Conservation (phyloP, 371 early-diverging fungal genomes). For the Massospora cicadina region DNA sequence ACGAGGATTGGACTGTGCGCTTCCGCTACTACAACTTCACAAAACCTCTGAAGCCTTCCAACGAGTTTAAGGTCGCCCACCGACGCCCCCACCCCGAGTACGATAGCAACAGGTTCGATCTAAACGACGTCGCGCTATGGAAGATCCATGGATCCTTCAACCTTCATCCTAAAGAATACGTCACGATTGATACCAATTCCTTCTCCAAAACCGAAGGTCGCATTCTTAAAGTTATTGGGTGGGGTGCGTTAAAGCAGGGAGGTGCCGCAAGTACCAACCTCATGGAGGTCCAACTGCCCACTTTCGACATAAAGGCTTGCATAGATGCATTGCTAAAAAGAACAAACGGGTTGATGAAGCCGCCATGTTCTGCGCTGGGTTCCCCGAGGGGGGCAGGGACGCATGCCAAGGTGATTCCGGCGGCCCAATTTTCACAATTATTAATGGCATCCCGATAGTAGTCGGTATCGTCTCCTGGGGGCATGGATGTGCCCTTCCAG, state of each 20-base stretch:
- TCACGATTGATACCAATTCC: neutral
- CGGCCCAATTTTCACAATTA: constrained; percentile 7
- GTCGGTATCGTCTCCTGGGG: constrained; percentile 7
- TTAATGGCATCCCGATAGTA: neutral
- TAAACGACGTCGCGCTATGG: constrained; percentile 7
- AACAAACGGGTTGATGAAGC: constrained; percentile 3
- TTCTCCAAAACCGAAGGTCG: neutral
- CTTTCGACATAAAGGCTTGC: constrained; percentile 2
- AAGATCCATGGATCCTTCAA: neutral
- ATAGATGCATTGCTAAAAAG: neutral
- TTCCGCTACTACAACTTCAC: neutral
- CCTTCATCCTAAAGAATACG: neutral
- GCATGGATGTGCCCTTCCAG: constrained; percentile 2
- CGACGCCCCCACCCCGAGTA: neutral
- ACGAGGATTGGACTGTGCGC: neutral
- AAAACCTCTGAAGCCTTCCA: neutral
- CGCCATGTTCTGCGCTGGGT: constrained; percentile 9
- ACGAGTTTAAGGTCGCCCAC: neutral
- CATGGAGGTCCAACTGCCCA: constrained; percentile 7
- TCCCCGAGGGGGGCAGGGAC: constrained; percentile 9
- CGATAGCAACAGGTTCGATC: neutral
- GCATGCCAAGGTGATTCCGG: constrained; percentile 10
- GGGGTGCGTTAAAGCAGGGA: neutral
- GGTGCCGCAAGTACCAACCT: neutral
- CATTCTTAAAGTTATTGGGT: neutral